Conservation (phyloP, 208 protist genomes). For the Leishmania gerbilli region DNA sequence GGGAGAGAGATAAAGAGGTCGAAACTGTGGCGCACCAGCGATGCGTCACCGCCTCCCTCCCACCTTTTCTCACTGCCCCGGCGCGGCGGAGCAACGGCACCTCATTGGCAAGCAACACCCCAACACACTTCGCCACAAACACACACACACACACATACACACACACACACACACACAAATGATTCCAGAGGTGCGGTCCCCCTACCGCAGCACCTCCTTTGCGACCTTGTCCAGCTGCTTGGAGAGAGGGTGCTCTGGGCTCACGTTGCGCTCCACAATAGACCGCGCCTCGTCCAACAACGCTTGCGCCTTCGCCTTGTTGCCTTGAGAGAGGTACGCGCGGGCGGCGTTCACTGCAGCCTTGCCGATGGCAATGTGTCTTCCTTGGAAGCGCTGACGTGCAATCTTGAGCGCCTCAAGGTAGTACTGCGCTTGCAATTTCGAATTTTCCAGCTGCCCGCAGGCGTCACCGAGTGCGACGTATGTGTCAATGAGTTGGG, state of each 20-base stretch:
- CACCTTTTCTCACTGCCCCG: neutral
- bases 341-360: constrained; percentile 62
- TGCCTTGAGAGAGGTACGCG: constrained; percentile 52
- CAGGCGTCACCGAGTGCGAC: constrained; percentile 71
- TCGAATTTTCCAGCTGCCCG: constrained; percentile 56
- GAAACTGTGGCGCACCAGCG: neutral
- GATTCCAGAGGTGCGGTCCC: neutral
- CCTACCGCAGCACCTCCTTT: constrained; percentile 32
- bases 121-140: neutral
- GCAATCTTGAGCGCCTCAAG: constrained; percentile 73
- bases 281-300: constrained; percentile 47
- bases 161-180: neutral
- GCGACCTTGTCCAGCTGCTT: constrained; percentile 43
- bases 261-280: constrained; percentile 58
- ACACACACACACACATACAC: neutral
- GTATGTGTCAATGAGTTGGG: constrained; percentile 74
- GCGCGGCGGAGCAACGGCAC: neutral
- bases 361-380: constrained; percentile 67
- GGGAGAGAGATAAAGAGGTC: neutral
- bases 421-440: constrained; percentile 66
- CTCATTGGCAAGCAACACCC: neutral
- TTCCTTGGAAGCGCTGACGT: constrained; percentile 56
- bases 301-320: constrained; percentile 43
- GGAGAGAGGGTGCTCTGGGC: constrained; percentile 48
- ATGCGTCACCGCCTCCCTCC: neutral